Percentiles rank a stretch among this genome's conserved stretches.
Conservation (phyloP, 345 rosid genomes). For the Eucalyptus erythrocorys region DNA sequence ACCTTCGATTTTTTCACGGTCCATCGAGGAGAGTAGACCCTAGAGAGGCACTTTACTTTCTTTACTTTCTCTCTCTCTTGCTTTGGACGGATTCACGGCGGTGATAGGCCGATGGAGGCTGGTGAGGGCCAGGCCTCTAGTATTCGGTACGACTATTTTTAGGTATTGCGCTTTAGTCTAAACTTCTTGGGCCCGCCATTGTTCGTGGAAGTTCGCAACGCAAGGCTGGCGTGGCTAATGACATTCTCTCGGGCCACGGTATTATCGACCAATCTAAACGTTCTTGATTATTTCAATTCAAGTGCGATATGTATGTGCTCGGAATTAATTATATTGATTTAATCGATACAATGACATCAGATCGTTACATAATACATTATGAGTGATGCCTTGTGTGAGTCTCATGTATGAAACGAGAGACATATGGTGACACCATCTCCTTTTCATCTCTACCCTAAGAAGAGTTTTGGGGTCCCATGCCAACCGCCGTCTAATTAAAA, state of each 20-base stretch:
- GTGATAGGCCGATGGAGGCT: background rate
- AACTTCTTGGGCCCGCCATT: background rate
- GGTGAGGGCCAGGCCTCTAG: background rate
- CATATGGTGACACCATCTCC: background rate
- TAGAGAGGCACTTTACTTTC: background rate
- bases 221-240: background rate
- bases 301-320: background rate
- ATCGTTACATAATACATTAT: background rate
- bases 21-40: background rate
- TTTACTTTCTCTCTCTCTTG: background rate
- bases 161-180: background rate
- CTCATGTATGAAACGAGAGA: background rate
- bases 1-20: background rate
- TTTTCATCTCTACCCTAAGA: background rate
- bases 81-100: background rate
- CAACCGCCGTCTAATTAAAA: background rate
- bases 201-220: background rate
- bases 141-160: background rate
- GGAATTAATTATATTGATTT: background rate
- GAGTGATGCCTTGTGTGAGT: accelerated
- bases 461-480: background rate
- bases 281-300: background rate
- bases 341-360: accelerated
- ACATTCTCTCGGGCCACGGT: background rate
- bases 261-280: background rate